phyloP scores from a whole-genome alignment of 805 yeast species.

The Wickerhamomyces rabaulensis region DNA sequence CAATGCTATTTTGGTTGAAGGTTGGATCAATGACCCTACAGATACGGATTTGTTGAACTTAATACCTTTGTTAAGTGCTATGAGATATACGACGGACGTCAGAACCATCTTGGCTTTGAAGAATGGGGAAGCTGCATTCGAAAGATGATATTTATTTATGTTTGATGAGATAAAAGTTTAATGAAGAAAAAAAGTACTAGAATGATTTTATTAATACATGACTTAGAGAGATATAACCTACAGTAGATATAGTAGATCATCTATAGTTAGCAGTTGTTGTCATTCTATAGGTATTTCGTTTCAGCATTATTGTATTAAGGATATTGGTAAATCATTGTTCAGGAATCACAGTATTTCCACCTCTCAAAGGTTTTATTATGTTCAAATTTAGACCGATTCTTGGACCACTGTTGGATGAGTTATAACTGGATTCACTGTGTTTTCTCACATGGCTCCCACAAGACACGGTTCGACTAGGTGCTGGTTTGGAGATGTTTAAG shows the following conservation, averaged over 20 bases:
- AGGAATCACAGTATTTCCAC: constrained; percentile 21
- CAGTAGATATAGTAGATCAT: too few relatives aligned
- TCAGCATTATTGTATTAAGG: neutral
- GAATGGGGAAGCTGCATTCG: constrained; percentile 63
- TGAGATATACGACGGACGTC: constrained; percentile 81
- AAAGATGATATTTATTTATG: constrained; percentile 16
- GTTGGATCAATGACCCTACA: constrained; percentile 96
- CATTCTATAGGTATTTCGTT: neutral
- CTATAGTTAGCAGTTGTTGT: neutral
- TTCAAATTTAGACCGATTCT: constrained; percentile 48
- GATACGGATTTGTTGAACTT: constrained; percentile 79
- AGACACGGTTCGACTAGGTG: neutral
- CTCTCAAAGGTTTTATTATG: constrained; percentile 59
- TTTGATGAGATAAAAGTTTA: neutral
- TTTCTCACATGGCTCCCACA: neutral
- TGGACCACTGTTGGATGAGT: constrained; percentile 1
- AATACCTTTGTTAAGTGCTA: constrained; percentile 71
- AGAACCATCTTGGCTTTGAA: constrained; percentile 70
- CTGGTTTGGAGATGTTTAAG: neutral
- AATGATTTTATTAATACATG: neutral
- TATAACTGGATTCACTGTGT: neutral
- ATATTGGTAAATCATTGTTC: constrained; percentile 1
- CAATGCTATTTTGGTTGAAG: constrained; percentile 91
- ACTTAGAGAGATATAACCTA: neutral
- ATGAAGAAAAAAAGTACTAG: neutral